Conservation (phyloP, 2,329 filamentous ascomycete genomes). For the Akanthomyces uredinophilus region DNA sequence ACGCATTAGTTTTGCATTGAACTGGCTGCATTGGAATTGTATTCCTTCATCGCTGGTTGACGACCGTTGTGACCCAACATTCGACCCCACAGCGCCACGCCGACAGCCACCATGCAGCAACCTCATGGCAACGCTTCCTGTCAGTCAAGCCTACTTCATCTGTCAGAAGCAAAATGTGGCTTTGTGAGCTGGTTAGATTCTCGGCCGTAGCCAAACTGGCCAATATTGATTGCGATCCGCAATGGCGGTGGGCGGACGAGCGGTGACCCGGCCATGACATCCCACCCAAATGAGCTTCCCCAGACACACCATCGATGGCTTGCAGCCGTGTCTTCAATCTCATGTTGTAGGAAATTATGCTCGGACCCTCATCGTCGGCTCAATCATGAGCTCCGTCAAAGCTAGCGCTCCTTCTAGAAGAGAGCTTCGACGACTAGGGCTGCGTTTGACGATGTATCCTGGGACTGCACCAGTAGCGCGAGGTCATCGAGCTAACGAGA, state of each 20-base stretch:
- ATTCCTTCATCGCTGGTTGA: not conserved
- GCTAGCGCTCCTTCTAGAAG: not conserved
- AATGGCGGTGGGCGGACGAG: not conserved
- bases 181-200: not conserved
- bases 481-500: not conserved
- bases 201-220: not conserved
- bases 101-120: conserved; percentile 2
- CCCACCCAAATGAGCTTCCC: not conserved
- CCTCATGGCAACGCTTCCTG: no score
- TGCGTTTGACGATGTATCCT: not conserved
- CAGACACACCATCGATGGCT: not conserved
- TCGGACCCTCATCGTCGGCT: not conserved
- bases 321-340: not conserved
- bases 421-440: not conserved
- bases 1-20: not conserved
- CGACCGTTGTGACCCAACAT: not conserved
- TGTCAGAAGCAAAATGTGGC: not conserved
- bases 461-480: not conserved
- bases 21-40: not conserved
- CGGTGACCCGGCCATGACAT: not conserved
- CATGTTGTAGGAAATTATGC: not conserved
- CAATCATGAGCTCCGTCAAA: not conserved
- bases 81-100: conserved; percentile 9
- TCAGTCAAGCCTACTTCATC: not conserved
- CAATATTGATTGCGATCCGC: not conserved